Evolutionary conservation across 495 filamentous ascomycete species (phyloP), one percentile per base, ranked within the genome.

Genomic region (Podospora anserina): DNA sequence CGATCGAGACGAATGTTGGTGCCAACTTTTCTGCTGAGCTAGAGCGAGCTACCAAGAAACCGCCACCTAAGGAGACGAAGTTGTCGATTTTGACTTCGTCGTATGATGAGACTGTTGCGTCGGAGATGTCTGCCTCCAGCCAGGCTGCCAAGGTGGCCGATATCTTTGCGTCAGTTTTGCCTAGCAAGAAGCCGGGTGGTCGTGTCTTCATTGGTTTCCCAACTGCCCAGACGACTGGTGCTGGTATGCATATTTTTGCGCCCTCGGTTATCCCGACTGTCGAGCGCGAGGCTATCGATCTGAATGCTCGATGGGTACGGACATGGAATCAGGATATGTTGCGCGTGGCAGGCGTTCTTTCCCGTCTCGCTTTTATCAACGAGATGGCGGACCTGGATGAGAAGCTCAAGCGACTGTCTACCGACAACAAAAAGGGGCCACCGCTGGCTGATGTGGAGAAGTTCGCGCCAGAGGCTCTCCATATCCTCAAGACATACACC

Each of bases 291-390:
- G 93, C 90, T 63, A 96, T 98, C 58, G 96, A 99, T 75, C 84
- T 99, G 64, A 98, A 98, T 78, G 95, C 96, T 57, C 89, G 93
- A 61, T 93, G 90, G 81, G 93, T 99, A 23, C 89, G 91, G 56
- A 91, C 88, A 34, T 99, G 96, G 96, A 99, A 99, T 75, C 80
- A 89, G n/a, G 96, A 97, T 75, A 91, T 99, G 88, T 81, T 99
- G 20, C 87, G 94, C 56, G 89, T 92, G 18, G 92, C 94, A 27
- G 96, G 96, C 67, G 92, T 98, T 69, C 88, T 96, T 66, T 89
- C 92, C 67, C 88, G 96, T 23, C 88, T 99, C 65, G 91, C 92
- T 7, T 99, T 93, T 81, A 80, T 87, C 0, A 87, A 90, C 68
- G 93, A 97, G 72, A 97, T 97, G 92, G 80, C 81, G 2, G 87